Evolutionary conservation across 345 rosid species (phyloP).

Genomic region (Eucalyptus sp.): DNA sequence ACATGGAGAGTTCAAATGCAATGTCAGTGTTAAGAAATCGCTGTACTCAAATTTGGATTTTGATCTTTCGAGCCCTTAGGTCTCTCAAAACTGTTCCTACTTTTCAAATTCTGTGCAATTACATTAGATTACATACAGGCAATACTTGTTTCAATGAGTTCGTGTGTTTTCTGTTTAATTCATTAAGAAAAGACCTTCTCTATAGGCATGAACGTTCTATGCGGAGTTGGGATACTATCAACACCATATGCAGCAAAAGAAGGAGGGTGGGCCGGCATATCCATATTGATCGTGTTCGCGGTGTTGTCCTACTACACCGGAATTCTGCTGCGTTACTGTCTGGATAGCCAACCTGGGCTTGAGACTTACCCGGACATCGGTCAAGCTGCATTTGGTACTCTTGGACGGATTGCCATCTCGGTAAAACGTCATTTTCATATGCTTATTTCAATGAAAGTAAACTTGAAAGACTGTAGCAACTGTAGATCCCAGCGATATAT

Average conservation of each 20-base stretch:
- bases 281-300: slow-evolving; percentile 49
- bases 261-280: slow-evolving; percentile 87
- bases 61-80: background rate
- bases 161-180: background rate
- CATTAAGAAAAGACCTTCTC: background rate
- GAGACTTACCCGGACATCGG: slow-evolving; percentile 96
- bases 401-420: slow-evolving; percentile 62
- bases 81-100: background rate
- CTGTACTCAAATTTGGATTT: background rate
- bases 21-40: background rate
- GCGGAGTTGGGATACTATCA: slow-evolving; percentile 94
- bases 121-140: background rate
- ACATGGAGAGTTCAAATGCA: background rate
- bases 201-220: slow-evolving; percentile 81
- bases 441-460: background rate
- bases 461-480: background rate
- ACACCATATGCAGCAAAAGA: slow-evolving; percentile 86
- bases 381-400: slow-evolving; percentile 78
- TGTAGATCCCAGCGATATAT: background rate
- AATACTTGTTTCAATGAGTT: background rate
- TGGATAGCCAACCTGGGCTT: slow-evolving; percentile 78
- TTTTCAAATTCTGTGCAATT: background rate
- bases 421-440: slow-evolving; percentile 14
- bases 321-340: slow-evolving; percentile 63
- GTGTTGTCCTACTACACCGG: slow-evolving; percentile 87